Evolutionary conservation across 1,284 basidiomycete species (phyloP).

Genomic region (Serendipita sp.): DNA sequence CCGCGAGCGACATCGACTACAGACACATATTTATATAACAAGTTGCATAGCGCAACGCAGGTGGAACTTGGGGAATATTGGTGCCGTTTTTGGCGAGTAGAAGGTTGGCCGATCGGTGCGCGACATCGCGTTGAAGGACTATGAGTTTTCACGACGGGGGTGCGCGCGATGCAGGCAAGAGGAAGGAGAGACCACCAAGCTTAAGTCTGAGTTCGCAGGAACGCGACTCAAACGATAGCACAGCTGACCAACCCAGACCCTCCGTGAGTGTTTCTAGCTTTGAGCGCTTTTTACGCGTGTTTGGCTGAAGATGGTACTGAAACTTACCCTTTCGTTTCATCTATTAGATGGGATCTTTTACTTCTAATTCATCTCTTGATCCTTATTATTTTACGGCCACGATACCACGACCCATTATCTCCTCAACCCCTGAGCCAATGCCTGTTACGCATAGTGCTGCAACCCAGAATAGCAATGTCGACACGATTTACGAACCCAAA

Average conservation of each 20-base stretch:
- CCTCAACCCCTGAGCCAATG: constrained; percentile 3
- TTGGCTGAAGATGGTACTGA: not conserved
- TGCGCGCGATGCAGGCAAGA: not conserved
- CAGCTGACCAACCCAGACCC: not conserved
- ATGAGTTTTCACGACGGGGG: not conserved
- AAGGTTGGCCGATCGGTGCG: not conserved
- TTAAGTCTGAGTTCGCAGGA: not conserved
- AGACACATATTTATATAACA: not conserved
- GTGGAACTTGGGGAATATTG: not conserved
- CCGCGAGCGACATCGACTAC: not conserved
- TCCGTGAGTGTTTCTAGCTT: not conserved
- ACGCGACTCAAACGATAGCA: not conserved
- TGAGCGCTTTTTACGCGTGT: not conserved
- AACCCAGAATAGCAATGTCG: not conserved
- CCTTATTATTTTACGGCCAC: constrained; percentile 11
- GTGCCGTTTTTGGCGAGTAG: not conserved
- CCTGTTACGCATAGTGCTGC: constrained; percentile 7
- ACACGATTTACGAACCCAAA: constrained; percentile 30
- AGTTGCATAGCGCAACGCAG: not conserved
- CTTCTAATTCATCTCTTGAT: constrained; percentile 8
- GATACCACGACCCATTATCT: constrained; percentile 7
- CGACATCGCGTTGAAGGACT: not conserved
- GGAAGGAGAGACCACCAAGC: constrained; percentile 4
- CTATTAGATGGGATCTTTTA: constrained; percentile 1
- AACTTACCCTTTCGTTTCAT: not conserved